These are phyloP conservation scores for Lichenothelia convexa DNA, from an alignment of 495 filamentous ascomycete genomes.

Conservation along the genomic window DNA sequence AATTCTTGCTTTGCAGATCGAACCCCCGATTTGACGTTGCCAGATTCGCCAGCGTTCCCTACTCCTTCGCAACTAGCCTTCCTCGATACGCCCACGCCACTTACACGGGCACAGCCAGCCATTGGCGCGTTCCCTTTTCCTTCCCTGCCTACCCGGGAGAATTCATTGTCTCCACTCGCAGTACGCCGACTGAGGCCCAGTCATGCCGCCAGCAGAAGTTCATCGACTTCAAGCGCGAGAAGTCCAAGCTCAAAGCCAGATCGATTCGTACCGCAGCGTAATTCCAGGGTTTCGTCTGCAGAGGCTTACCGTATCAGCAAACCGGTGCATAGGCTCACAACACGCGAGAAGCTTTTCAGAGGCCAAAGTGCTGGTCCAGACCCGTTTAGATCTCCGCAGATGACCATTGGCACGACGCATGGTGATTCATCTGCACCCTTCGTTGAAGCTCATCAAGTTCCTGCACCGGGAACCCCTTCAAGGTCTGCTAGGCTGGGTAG, in stretches of 20 bases:
- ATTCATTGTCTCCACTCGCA: not conserved
- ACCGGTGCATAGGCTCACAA: conserved; percentile 36
- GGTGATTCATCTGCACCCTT: not conserved
- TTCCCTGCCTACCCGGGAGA: not conserved
- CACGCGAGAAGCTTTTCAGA: conserved; percentile 42
- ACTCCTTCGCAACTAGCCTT: not conserved
- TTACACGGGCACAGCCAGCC: conserved; percentile 3
- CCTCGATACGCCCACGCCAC: conserved; percentile 3
- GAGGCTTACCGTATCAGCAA: conserved; percentile 51
- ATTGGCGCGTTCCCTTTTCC: conserved; percentile 5
- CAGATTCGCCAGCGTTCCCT: not conserved
- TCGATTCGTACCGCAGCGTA: conserved; percentile 20
- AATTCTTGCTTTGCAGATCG: not conserved
- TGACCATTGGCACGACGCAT: not conserved
- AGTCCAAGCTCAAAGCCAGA: conserved; percentile 5
- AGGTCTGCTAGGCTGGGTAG: not conserved
- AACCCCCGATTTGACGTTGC: no score
- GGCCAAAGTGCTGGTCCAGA: conserved; percentile 38
- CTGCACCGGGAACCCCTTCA: no score
- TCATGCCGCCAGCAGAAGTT: not conserved
- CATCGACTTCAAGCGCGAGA: not conserved
- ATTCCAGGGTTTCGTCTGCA: conserved; percentile 23
- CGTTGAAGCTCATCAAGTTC: not conserved
- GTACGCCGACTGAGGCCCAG: not conserved
- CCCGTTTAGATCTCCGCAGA: conserved; percentile 40